Evolutionary conservation across 139 green algal species (phyloP).

Genomic region (Chlorella vulgaris): DNA sequence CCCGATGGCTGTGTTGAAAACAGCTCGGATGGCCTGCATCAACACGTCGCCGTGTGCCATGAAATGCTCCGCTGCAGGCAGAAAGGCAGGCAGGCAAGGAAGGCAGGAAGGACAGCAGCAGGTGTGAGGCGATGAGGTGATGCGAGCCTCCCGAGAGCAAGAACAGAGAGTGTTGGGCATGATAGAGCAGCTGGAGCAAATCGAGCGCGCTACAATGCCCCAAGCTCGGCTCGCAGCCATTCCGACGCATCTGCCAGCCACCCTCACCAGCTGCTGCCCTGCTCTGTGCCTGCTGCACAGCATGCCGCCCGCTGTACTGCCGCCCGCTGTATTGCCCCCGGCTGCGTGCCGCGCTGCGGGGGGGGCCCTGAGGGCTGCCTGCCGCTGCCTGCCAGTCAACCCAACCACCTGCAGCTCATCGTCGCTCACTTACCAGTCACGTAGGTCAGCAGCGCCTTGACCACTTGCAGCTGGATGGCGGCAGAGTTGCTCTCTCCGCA

Average conservation of each 20-base stretch:
- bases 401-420: background rate
- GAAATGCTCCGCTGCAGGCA: constrained; percentile 81
- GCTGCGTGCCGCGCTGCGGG: no score
- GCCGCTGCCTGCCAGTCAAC: background rate
- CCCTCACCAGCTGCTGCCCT: no score
- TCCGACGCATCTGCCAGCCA: no score
- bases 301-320: no score
- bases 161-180: no score
- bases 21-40: constrained; percentile 76
- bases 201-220: no score
- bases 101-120: background rate
- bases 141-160: background rate
- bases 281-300: no score
- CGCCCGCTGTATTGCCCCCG: no score
- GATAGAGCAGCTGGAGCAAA: no score
- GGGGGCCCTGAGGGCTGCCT: no score
- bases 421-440: background rate
- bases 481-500: constrained; percentile 67
- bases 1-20: constrained; percentile 91
- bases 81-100: background rate
- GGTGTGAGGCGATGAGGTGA: background rate
- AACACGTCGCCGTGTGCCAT: constrained; percentile 86
- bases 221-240: no score
- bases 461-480: constrained; percentile 76
- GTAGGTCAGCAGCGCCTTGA: constrained; percentile 30